Evolutionary conservation across 306 rosid genomes (phyloP).

Genomic region (Cicer pinnatifidum): DNA sequence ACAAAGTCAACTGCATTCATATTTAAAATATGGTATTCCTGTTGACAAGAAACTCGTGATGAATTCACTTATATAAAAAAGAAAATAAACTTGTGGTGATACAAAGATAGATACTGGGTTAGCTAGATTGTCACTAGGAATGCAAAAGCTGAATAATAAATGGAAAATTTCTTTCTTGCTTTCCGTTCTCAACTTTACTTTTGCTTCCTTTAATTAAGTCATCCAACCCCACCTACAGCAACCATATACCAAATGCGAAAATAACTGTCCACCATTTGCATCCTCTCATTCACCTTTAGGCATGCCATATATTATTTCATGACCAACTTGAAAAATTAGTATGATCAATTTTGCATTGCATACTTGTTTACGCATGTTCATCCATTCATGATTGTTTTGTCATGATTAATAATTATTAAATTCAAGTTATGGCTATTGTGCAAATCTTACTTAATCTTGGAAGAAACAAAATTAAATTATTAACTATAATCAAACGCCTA

Average conservation of each 20-base stretch:
- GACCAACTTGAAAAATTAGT: constrained; percentile 8
- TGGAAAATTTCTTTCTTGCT: constrained; percentile 39
- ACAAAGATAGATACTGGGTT: constrained; percentile 6
- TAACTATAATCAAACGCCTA: no score
- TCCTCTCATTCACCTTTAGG: constrained; percentile 40
- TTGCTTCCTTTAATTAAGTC: constrained; percentile 35
- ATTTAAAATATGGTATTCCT: background rate
- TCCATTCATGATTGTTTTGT: constrained; percentile 46
- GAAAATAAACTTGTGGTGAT: no score
- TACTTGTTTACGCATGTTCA: constrained; percentile 35
- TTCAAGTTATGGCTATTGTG: background rate
- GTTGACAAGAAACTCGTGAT: constrained; percentile 37
- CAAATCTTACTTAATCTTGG: constrained; percentile 2
- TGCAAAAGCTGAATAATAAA: constrained; percentile 7
- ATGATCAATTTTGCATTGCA: constrained; percentile 31
- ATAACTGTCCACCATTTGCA: constrained; percentile 35
- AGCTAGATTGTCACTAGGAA: constrained; percentile 30
- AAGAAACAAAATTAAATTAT: background rate
- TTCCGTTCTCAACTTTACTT: constrained; percentile 32
- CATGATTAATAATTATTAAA: constrained; percentile 12
- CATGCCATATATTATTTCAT: constrained; percentile 42
- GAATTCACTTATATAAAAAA: background rate
- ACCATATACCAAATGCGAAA: constrained; percentile 38
- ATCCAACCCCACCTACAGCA: constrained; percentile 41
- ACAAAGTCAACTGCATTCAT: background rate